Conservation (phyloP, 805 yeast species). For the Zygosaccharomyces rouxii region DNA sequence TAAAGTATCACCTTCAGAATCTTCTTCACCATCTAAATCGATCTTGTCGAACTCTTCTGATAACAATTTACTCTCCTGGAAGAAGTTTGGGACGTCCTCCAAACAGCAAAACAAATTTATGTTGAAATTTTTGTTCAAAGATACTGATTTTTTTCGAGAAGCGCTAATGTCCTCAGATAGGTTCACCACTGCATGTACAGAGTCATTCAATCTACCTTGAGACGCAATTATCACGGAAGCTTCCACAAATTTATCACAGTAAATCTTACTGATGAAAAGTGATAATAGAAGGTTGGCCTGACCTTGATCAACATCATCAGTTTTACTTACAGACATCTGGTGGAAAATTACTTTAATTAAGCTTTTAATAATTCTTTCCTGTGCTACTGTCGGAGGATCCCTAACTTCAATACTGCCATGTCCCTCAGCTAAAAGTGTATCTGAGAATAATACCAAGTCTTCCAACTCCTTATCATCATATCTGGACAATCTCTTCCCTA, state of each 20-base stretch:
- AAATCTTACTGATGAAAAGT: constrained; percentile 23
- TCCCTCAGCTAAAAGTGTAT: constrained; percentile 22
- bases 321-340: constrained; percentile 13
- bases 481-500: constrained; percentile 14
- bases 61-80: constrained; percentile 7
- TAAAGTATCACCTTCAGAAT: constrained; percentile 15
- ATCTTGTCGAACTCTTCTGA: constrained; percentile 33
- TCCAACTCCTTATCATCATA: constrained; percentile 5
- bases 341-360: constrained; percentile 24
- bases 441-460: constrained; percentile 12
- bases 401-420: constrained; percentile 27
- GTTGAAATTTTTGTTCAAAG: neutral
- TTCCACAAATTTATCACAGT: constrained; percentile 15
- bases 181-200: neutral
- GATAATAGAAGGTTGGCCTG: constrained; percentile 26
- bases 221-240: constrained; percentile 1
- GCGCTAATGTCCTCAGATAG: neutral
- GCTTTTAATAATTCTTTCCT: constrained; percentile 21
- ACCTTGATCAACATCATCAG: constrained; percentile 17
- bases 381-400: constrained; percentile 27
- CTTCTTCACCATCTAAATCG: constrained; percentile 20
- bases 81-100: constrained; percentile 8
- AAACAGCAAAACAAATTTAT: constrained; percentile 18
- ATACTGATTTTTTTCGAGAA: neutral
- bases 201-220: constrained; percentile 2